Conservation (phyloP, 192 early-diverging fungal species). For the Coemansia sp. region DNA sequence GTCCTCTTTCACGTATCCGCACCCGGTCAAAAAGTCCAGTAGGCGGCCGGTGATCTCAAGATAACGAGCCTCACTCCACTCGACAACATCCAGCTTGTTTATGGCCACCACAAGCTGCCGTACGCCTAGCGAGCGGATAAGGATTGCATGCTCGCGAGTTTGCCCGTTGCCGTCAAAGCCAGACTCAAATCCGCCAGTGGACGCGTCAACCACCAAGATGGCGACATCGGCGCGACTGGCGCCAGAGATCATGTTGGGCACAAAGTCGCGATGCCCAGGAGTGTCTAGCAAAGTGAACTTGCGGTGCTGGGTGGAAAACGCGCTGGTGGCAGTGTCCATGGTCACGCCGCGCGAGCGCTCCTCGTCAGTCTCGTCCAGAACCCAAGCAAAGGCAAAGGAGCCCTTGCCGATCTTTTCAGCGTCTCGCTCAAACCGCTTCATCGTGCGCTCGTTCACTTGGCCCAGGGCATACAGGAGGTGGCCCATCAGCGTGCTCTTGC, state of each 20-base stretch:
- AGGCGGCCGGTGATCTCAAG: constrained; percentile 74
- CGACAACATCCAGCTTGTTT: constrained; percentile 94
- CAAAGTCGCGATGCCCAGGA: constrained; percentile 99
- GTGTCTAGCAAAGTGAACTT: constrained; percentile 99
- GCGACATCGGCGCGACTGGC: constrained; percentile 98
- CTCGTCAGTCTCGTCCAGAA: constrained; percentile 98
- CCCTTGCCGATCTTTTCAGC: constrained; percentile 98
- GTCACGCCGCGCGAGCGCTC: constrained; percentile 99
- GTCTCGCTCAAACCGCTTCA: constrained; percentile 99
- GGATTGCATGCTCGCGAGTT: constrained; percentile 93
- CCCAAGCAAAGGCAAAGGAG: constrained; percentile 99
- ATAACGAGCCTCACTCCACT: constrained; percentile 83
- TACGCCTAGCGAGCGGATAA: constrained; percentile 93
- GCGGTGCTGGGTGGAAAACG: constrained; percentile 97
- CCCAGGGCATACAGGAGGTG: constrained; percentile 99
- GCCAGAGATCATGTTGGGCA: constrained; percentile 99
- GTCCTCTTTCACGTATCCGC: constrained; percentile 78
- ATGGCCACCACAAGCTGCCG: constrained; percentile 90
- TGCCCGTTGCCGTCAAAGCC: constrained; percentile 95
- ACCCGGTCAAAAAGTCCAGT: constrained; percentile 68
- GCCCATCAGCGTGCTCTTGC: constrained; percentile 99
- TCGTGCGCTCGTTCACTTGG: constrained; percentile 99
- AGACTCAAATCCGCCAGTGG: constrained; percentile 89
- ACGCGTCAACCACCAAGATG: constrained; percentile 94
- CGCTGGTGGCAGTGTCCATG: constrained; percentile 98